Evolutionary conservation across 306 rosid species (phyloP).

Genomic region (Crotalaria pallida): DNA sequence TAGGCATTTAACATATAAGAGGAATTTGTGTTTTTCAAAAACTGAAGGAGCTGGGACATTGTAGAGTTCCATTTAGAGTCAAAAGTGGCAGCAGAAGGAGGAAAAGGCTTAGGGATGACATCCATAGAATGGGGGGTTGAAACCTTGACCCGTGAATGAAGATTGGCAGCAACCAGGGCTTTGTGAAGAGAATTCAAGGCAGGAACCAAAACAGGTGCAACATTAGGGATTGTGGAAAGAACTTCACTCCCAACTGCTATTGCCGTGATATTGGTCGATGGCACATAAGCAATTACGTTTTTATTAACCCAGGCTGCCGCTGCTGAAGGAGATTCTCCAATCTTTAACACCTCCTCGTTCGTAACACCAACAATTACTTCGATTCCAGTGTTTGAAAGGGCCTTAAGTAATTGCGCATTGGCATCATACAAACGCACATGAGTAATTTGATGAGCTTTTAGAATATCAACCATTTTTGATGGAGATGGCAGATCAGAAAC

Average conservation of each 20-base stretch:
- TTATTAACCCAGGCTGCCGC: slow-evolving; percentile 94
- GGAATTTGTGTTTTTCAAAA: slow-evolving; percentile 71
- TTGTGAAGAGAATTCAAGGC: slow-evolving; percentile 90
- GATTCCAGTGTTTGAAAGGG: slow-evolving; percentile 70
- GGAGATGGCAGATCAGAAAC: slow-evolving; percentile 77
- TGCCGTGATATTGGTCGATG: slow-evolving; percentile 84
- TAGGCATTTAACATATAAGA: slow-evolving; percentile 80
- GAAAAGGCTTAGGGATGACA: slow-evolving; percentile 80
- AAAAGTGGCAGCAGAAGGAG: slow-evolving; percentile 91
- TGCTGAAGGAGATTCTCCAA: slow-evolving; percentile 78
- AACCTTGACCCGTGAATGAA: slow-evolving; percentile 73
- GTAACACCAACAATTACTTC: slow-evolving; percentile 84
- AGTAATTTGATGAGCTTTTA: slow-evolving; percentile 68
- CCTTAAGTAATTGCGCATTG: slow-evolving; percentile 66
- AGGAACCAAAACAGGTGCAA: slow-evolving; percentile 78
- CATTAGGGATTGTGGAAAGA: slow-evolving; percentile 73
- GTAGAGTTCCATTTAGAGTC: slow-evolving; percentile 71
- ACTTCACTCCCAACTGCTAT: slow-evolving; percentile 97
- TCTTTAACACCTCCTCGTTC: slow-evolving; percentile 73
- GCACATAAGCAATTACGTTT: slow-evolving; percentile 80
- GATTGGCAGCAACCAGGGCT: slow-evolving; percentile 83
- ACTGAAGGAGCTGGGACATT: slow-evolving; percentile 69
- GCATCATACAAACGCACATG: slow-evolving; percentile 87
- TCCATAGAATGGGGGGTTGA: slow-evolving; percentile 96
- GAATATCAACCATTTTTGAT: slow-evolving; percentile 58